Percentiles rank a stretch among this genome's conserved stretches.
phyloP scores from a whole-genome alignment of 495 filamentous ascomycete species.

The Hypoxylon subgilvum region DNA sequence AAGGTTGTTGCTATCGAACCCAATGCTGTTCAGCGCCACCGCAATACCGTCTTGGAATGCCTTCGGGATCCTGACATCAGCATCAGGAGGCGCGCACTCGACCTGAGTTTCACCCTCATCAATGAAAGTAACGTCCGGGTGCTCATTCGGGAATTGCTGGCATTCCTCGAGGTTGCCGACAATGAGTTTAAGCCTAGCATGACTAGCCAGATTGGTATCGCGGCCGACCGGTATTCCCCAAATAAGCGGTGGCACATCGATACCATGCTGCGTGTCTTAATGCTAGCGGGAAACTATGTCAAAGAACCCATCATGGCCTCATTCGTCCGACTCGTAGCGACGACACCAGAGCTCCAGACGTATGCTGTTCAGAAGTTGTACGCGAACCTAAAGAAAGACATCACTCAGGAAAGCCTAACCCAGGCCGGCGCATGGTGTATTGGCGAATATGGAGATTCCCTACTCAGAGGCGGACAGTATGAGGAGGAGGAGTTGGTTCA shows the following conservation, averaged over 20 bases:
- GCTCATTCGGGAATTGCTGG: constrained; percentile 86
- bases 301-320: constrained; percentile 98
- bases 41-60: constrained; percentile 97
- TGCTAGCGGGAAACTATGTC: constrained; percentile 92
- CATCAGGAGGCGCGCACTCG: constrained; percentile 90
- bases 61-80: constrained; percentile 98
- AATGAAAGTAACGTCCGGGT: constrained; percentile 95
- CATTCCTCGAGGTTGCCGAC: constrained; percentile 94
- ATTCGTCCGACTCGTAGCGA: constrained; percentile 93
- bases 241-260: constrained; percentile 98
- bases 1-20: constrained; percentile 98
- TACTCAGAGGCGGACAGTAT: constrained; percentile 87
- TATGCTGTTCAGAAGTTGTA: constrained; percentile 97
- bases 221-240: constrained; percentile 92
- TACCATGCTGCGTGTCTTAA: constrained; percentile 94
- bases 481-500: constrained; percentile 93
- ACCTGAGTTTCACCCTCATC: constrained; percentile 96
- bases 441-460: constrained; percentile 91
- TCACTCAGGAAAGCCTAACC: constrained; percentile 93
- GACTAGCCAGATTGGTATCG: constrained; percentile 96
- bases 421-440: constrained; percentile 97
- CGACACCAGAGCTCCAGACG: constrained; percentile 90
- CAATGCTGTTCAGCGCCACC: constrained; percentile 94
- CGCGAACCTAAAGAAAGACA: constrained; percentile 86
- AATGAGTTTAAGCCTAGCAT: constrained; percentile 98